phyloP scores from a whole-genome alignment of 768 basidiomycete genomes.

The Galerina marginata region DNA sequence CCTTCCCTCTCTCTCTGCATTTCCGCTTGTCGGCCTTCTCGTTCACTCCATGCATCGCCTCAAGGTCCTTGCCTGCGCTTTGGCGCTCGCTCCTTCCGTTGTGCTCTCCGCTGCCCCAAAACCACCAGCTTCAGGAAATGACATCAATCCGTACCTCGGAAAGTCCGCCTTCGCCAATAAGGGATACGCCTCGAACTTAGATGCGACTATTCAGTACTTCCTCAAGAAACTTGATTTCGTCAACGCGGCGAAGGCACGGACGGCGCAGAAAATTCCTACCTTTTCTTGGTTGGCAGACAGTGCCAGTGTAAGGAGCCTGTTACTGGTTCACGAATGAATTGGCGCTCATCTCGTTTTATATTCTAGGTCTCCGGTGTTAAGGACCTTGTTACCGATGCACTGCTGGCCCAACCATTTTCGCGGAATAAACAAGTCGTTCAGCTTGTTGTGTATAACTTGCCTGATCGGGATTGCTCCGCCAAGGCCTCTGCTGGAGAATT shows the following conservation, averaged over 20 bases:
- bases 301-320: neutral
- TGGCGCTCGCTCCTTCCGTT: slow-evolving; percentile 5
- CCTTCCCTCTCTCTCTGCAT: too few relatives aligned
- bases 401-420: slow-evolving; percentile 11
- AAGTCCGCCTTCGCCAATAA: slow-evolving; percentile 19
- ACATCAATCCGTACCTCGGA: slow-evolving; percentile 24
- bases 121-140: neutral
- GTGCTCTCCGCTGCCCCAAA: slow-evolving; percentile 1
- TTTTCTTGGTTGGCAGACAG: slow-evolving; percentile 24
- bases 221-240: slow-evolving; percentile 10
- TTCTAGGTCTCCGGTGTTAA: slow-evolving; percentile 6
- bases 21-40: too few relatives aligned
- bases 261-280: slow-evolving; percentile 24
- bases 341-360: neutral
- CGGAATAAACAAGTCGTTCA: slow-evolving; percentile 31
- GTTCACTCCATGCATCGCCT: slow-evolving; percentile 2
- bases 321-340: too few relatives aligned
- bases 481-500: slow-evolving; percentile 39
- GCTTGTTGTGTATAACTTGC: slow-evolving; percentile 39
- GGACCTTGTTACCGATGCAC: slow-evolving; percentile 10
- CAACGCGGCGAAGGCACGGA: slow-evolving; percentile 23
- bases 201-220: slow-evolving; percentile 25
- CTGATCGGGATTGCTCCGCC: slow-evolving; percentile 41
- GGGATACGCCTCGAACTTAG: slow-evolving; percentile 22
- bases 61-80: slow-evolving; percentile 2